phyloP scores from a whole-genome alignment of 345 rosid genomes.

The Gossypium stocksii region DNA sequence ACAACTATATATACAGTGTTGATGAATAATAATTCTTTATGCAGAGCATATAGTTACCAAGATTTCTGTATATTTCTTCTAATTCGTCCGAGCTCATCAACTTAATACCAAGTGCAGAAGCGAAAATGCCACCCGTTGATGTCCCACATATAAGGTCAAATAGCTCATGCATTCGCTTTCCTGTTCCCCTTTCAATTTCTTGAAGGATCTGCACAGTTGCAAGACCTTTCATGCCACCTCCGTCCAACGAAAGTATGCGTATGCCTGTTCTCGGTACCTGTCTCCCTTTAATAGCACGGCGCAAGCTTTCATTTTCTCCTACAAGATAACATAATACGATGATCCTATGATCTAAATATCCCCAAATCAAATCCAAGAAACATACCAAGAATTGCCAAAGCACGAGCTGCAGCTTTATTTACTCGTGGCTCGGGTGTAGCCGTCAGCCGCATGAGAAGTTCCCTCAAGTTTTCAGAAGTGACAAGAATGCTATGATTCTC shows the following conservation, averaged over 20 bases:
- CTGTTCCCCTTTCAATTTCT: conserved; percentile 93
- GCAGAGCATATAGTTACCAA: conserved; percentile 45
- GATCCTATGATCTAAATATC: background rate
- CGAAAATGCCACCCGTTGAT: conserved; percentile 98
- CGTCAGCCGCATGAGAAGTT: conserved; percentile 74
- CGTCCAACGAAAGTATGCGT: conserved; percentile 98
- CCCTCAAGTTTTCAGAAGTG: conserved; percentile 89
- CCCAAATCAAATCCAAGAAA: conserved; percentile 14
- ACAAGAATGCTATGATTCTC: conserved; percentile 83
- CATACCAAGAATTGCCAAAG: conserved; percentile 94
- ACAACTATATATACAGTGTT: conserved; percentile 7
- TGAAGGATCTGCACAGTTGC: conserved; percentile 95
- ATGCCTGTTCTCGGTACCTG: conserved; percentile 82
- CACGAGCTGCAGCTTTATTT: conserved; percentile 95
- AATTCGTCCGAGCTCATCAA: conserved; percentile 77
- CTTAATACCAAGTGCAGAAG: conserved; percentile 91
- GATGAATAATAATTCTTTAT: background rate
- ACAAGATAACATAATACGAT: background rate
- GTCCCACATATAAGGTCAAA: conserved; percentile 98
- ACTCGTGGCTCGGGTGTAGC: conserved; percentile 70
- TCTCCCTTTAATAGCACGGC: conserved; percentile 87
- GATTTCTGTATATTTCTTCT: conserved; percentile 95
- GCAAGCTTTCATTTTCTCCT: conserved; percentile 93
- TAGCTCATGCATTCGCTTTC: conserved; percentile 92
- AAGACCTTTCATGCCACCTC: conserved; percentile 99